Conservation (phyloP, 768 basidiomycete species). For the Strobilomyces echinocephalus region DNA sequence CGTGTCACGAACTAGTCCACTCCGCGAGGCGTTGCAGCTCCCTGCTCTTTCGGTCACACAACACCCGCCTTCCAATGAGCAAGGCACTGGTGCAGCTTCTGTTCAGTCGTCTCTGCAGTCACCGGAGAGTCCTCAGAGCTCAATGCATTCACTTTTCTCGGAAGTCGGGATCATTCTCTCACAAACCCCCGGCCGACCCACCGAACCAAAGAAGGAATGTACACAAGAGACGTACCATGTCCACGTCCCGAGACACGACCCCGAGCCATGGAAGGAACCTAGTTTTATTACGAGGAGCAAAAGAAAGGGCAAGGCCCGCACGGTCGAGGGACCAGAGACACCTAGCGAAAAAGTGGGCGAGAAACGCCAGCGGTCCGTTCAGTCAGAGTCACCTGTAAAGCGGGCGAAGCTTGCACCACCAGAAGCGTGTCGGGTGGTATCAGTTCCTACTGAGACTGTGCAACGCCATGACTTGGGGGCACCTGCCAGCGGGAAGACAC, state of each 20-base stretch:
- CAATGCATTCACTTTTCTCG: constrained; percentile 28
- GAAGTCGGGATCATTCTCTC: constrained; percentile 1
- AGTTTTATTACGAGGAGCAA: constrained; percentile 27
- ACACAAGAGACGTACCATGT: not conserved
- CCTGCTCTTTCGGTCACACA: not conserved
- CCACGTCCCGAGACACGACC: constrained; percentile 18
- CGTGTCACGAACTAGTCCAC: not conserved
- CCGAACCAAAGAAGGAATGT: not conserved
- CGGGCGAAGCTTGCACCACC: constrained; percentile 3
- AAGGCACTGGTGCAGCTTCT: not conserved
- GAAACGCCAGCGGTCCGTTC: constrained; percentile 15
- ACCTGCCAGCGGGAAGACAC: not conserved
- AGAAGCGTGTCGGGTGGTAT: not conserved
- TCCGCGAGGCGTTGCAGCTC: not conserved
- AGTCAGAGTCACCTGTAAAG: constrained; percentile 14
- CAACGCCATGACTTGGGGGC: not conserved
- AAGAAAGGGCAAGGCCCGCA: constrained; percentile 16
- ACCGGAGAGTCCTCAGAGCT: not conserved
- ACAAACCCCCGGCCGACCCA: not conserved
- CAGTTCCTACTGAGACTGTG: not conserved
- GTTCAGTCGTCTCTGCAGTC: not conserved
- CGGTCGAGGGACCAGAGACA: constrained; percentile 2
- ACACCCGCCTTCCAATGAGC: not conserved
- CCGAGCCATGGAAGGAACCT: constrained; percentile 29
- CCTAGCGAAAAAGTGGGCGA: not conserved